Evolutionary conservation across 2,329 filamentous ascomycete species (phyloP), one percentile per base, ranked within the genome.

Genomic region (Amauroascus verrucosus): DNA sequence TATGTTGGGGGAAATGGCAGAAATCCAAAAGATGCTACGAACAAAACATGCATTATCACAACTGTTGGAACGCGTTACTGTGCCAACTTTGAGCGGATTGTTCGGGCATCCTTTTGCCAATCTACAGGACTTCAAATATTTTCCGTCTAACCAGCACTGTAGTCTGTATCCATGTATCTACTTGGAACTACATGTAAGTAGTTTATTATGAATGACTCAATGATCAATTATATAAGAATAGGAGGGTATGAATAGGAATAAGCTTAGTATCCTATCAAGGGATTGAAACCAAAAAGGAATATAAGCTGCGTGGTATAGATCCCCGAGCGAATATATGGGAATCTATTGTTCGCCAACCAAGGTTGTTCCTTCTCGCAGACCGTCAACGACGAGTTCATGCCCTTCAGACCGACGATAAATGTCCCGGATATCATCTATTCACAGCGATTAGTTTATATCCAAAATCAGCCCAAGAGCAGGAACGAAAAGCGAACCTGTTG

Each of bases 351-450:
- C 83, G 16, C 82, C 77, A 59, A 89, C 85, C 67, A 82, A 69
- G 57, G 82, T 82, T 64, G 86, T 78, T 41, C 85, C 85, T 63
- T 93, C 86, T 68, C 88, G 80, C 65, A 94, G 74, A 41, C 87
- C 87, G 72, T 94, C 86, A 45, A 95, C 87, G 65, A 87, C 84
- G 61, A 95, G 76, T 70, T 91, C 86, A 69, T 93, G 81, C 53
- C 88, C 87, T 57, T 85, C 82, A 60, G 84, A 85, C 64, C 93
- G 83, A 62, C 75, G 78, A 77, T 95, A 98, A 63, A 98, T 88
- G 69, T 97, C 88, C 75, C 84, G 85, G 67, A 98, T 90, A 71
- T 98, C 91, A 69, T 96, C 93, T 74, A 28, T 55, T 50, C 30
- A 48, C 18, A 16, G 24, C 26, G 47, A 18, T 51, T 48, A 55